Percentiles rank a stretch among this genome's conserved stretches.
These are phyloP conservation scores for Fonsecaea monophora DNA, from an alignment of 2,329 filamentous ascomycete species.

Conservation along the genomic window DNA sequence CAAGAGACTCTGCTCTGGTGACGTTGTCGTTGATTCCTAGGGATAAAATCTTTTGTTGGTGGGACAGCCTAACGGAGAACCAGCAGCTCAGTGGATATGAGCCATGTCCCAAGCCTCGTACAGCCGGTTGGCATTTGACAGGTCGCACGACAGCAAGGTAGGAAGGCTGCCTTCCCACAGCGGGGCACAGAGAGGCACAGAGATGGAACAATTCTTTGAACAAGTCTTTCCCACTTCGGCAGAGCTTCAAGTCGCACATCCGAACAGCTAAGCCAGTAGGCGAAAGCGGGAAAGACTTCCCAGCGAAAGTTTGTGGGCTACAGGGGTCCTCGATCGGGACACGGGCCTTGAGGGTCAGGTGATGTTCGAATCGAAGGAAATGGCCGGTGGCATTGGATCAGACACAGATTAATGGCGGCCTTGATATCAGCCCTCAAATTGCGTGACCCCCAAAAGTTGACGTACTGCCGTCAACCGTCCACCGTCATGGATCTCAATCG, in stretches of 20 bases:
- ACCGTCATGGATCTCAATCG: background rate
- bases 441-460: slow-evolving; percentile 8
- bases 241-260: slow-evolving; percentile 19
- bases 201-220: slow-evolving; percentile 14
- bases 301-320: slow-evolving; percentile 10
- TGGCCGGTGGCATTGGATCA: background rate
- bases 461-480: background rate
- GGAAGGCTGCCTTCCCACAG: slow-evolving; percentile 22
- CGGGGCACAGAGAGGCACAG: slow-evolving; percentile 12
- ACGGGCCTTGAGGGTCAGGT: slow-evolving; percentile 5
- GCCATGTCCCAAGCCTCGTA: slow-evolving; percentile 19
- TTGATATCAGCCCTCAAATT: slow-evolving; percentile 7
- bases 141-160: slow-evolving; percentile 29
- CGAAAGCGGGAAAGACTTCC: background rate
- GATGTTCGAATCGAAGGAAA: background rate
- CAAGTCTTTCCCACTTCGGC: slow-evolving; percentile 12
- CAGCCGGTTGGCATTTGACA: slow-evolving; percentile 31
- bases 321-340: background rate
- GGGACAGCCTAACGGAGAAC: slow-evolving; percentile 16
- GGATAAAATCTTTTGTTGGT: slow-evolving; percentile 19
- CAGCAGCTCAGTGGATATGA: slow-evolving; percentile 19
- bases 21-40: slow-evolving; percentile 19
- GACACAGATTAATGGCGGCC: background rate
- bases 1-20: slow-evolving; percentile 6
- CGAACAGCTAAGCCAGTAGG: slow-evolving; percentile 5